Evolutionary conservation across 306 rosid species (phyloP).

Genomic region (Morella rubra): DNA sequence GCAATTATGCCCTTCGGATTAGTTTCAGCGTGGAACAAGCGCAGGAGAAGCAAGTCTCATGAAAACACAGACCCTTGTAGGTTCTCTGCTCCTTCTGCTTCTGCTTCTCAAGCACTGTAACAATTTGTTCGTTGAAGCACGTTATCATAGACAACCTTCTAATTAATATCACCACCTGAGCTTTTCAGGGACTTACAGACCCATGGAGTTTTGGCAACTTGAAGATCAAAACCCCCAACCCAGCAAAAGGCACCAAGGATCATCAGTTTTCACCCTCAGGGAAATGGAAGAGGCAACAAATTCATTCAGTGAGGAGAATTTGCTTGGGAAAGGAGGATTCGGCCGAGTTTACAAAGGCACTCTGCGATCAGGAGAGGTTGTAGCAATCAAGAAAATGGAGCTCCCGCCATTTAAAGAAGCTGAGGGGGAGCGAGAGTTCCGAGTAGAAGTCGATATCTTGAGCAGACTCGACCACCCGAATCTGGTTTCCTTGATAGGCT

Average conservation of each 20-base stretch:
- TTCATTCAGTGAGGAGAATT: conserved; percentile 79
- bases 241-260: conserved; percentile 68
- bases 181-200: conserved; percentile 75
- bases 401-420: conserved; percentile 73
- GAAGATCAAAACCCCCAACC: conserved; percentile 62
- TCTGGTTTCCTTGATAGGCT: conserved; percentile 88
- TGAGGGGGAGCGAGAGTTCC: conserved; percentile 87
- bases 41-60: conserved; percentile 78
- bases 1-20: conserved; percentile 77
- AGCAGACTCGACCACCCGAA: conserved; percentile 93
- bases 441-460: conserved; percentile 90
- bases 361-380: conserved; percentile 86
- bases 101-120: background rate
- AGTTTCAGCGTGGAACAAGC: conserved; percentile 95
- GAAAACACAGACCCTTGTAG: conserved; percentile 82
- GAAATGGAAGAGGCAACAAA: conserved; percentile 95
- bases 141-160: background rate
- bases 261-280: conserved; percentile 71
- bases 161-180: conserved; percentile 3
- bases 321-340: conserved; percentile 94
- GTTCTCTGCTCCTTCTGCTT: conserved; percentile 12
- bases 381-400: conserved; percentile 95
- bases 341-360: conserved; percentile 82
- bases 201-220: conserved; percentile 78
- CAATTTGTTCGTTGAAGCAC: background rate